A percentile compares a stretch with the other conserved stretches of the same genome.
phyloP scores from a whole-genome alignment of 1,284 basidiomycete genomes.

The Xanthoconium separans region DNA sequence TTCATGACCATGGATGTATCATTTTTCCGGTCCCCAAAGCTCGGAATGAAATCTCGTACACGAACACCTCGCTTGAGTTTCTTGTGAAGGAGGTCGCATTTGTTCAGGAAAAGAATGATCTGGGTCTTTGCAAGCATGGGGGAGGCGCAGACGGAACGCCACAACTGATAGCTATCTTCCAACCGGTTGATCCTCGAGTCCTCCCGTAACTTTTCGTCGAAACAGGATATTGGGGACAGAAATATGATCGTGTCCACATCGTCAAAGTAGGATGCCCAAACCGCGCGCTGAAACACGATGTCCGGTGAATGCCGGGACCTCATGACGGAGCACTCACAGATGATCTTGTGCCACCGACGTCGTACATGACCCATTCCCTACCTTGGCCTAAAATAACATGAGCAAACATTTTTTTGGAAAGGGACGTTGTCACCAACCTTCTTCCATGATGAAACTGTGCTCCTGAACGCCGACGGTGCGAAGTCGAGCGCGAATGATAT shows the following conservation, averaged over 20 bases:
- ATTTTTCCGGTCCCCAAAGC: conserved; percentile 62
- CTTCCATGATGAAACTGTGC: conserved; percentile 63
- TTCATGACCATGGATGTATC: conserved; percentile 53
- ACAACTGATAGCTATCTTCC: conserved; percentile 71
- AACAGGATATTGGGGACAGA: conserved; percentile 68
- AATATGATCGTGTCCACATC: conserved; percentile 73
- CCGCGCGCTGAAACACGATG: conserved; percentile 46
- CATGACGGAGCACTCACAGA: conserved; percentile 44
- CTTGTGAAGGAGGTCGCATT: conserved; percentile 66
- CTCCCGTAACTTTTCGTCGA: conserved; percentile 70
- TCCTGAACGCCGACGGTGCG: conserved; percentile 74
- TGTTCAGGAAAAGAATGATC: conserved; percentile 62
- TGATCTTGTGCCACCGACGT: conserved; percentile 70
- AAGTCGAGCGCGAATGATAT: conserved; percentile 69
- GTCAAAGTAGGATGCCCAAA: conserved; percentile 75
- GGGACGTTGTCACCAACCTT: conserved; percentile 43
- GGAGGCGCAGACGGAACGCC: conserved; percentile 65
- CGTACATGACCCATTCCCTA: conserved; percentile 67
- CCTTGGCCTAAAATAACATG: conserved; percentile 35
- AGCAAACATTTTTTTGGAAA: background rate
- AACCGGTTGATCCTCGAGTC: conserved; percentile 66
- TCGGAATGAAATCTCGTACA: conserved; percentile 61
- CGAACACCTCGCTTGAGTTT: conserved; percentile 61
- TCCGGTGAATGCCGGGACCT: conserved; percentile 2
- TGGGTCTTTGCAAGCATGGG: conserved; percentile 61